A percentile compares a stretch with the other conserved stretches of the same genome.
Conservation (phyloP, 306 rosid genomes). For the Herpetospermum pedunculosum region DNA sequence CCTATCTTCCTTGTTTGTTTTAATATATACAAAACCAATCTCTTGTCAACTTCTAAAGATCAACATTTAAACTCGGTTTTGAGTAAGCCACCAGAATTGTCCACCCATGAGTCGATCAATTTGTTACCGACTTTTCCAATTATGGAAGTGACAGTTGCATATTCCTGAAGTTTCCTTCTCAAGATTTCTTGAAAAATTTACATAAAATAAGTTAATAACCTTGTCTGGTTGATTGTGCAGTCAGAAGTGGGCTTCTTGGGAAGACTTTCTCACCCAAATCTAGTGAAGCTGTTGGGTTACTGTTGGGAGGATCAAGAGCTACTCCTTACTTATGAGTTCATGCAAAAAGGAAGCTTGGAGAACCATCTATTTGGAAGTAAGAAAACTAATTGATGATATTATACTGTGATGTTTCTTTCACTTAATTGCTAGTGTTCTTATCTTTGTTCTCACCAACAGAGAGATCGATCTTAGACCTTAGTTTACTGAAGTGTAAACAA, state of each 20-base stretch:
- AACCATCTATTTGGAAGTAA: slow-evolving; percentile 94
- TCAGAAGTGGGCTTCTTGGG: slow-evolving; percentile 85
- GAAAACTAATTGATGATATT: slow-evolving; percentile 10
- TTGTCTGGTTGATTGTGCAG: slow-evolving; percentile 32
- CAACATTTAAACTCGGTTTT: background rate
- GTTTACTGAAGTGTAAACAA: background rate
- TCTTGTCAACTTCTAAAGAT: background rate
- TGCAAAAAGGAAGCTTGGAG: slow-evolving; percentile 91
- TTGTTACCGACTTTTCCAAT: background rate
- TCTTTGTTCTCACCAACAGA: background rate
- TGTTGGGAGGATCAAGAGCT: slow-evolving; percentile 73
- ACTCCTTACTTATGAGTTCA: slow-evolving; percentile 77
- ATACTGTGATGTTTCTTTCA: background rate
- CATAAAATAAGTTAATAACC: slow-evolving; percentile 13
- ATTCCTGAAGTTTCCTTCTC: background rate
- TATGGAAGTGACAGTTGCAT: background rate
- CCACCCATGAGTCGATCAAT: background rate
- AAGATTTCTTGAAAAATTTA: background rate
- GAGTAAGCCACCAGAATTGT: background rate
- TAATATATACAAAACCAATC: background rate
- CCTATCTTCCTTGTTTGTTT: background rate
- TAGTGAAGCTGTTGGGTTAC: slow-evolving; percentile 80
- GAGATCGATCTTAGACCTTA: background rate
- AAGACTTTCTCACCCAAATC: slow-evolving; percentile 81
- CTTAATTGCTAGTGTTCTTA: background rate